Conservation (phyloP, 257 asterid genomes). For the Mitragyna speciosa region DNA sequence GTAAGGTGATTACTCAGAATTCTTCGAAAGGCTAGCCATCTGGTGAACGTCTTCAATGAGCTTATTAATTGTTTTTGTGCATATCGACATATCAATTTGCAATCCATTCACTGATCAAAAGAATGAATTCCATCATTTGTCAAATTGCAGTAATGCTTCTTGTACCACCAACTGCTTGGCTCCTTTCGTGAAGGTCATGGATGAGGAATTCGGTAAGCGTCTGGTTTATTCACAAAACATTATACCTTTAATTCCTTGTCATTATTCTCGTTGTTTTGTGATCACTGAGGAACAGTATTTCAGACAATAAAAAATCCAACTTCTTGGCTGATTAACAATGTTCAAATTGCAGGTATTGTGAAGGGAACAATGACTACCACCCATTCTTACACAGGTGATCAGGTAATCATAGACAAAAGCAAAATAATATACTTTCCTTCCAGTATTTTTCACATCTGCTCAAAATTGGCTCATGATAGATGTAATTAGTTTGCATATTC, state of each 20-base stretch:
- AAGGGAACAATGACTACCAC: constrained; percentile 99
- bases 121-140: background rate
- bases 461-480: background rate
- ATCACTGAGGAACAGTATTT: background rate
- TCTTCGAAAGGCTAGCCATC: background rate
- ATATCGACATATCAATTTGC: background rate
- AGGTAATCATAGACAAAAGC: constrained; percentile 39
- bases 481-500: background rate
- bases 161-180: constrained; percentile 98
- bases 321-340: background rate
- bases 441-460: background rate
- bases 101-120: background rate
- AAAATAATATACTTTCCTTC: background rate
- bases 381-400: constrained; percentile 97
- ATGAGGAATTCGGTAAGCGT: constrained; percentile 71
- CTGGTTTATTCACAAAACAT: background rate
- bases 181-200: constrained; percentile 84
- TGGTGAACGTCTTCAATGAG: background rate
- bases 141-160: constrained; percentile 77
- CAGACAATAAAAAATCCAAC: background rate
- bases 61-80: background rate
- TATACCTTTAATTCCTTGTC: background rate
- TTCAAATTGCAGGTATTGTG: constrained; percentile 63
- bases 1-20: constrained; percentile 50
- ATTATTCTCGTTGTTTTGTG: background rate